phyloP scores from a whole-genome alignment of 108 stramenopile species.

The Cyclostephanos invisitatus region DNA sequence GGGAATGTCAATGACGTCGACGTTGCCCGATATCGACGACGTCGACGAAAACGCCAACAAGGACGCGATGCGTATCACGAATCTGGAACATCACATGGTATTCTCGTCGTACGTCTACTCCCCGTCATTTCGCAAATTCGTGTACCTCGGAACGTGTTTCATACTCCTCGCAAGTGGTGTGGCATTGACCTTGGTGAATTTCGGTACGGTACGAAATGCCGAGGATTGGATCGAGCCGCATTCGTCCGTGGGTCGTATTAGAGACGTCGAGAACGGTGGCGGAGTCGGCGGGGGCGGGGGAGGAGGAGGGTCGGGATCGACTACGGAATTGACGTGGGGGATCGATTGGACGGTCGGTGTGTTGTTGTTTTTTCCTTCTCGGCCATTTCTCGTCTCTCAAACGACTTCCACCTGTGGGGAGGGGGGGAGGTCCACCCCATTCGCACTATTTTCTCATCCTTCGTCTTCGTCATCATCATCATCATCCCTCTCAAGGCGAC shows the following conservation, averaged over 20 bases:
- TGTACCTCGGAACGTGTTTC: not conserved
- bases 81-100: not conserved
- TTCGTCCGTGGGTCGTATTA: not conserved
- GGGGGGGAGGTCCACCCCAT: no score
- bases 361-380: not conserved
- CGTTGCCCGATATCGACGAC: not conserved
- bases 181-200: conserved; percentile 1
- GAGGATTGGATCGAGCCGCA: conserved; percentile 11
- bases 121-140: conserved; percentile 1
- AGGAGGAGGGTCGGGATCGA: not conserved
- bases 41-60: not conserved
- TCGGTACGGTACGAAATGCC: not conserved
- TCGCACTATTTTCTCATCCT: not conserved
- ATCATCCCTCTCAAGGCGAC: not conserved
- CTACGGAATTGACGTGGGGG: not conserved
- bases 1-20: not conserved
- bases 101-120: not conserved
- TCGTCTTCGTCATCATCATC: not conserved
- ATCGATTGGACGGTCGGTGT: conserved; percentile 6
- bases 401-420: not conserved
- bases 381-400: not conserved
- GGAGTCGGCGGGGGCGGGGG: no score
- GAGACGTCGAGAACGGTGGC: not conserved
- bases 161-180: not conserved
- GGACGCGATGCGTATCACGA: not conserved